phyloP scores from a whole-genome alignment of 2,329 filamentous ascomycete genomes.

The Xylaria sp. region DNA sequence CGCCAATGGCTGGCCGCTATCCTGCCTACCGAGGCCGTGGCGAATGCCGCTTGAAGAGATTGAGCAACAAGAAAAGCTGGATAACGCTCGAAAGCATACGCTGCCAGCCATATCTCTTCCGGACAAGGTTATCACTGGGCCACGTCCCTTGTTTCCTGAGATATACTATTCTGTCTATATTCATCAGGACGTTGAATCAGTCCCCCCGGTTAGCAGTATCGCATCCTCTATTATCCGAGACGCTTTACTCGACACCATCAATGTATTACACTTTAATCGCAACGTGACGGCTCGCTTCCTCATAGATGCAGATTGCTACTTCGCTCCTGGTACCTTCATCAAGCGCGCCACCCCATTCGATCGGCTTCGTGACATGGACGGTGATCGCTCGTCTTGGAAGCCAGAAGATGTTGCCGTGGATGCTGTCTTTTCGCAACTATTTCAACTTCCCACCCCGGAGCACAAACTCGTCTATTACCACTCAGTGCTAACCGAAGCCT shows the following conservation, averaged over 20 bases:
- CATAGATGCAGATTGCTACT: conserved; percentile 95
- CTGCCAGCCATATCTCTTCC: conserved; percentile 81
- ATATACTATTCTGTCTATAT: conserved; percentile 92
- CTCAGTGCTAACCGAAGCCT: conserved; percentile 89
- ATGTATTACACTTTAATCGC: conserved; percentile 90
- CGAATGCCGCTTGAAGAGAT: conserved; percentile 66
- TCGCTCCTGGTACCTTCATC: conserved; percentile 85
- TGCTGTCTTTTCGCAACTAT: conserved; percentile 93
- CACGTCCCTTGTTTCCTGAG: conserved; percentile 84
- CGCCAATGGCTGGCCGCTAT: conserved; percentile 73
- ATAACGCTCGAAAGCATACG: conserved; percentile 70
- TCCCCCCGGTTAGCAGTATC: conserved; percentile 77
- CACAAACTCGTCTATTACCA: conserved; percentile 98
- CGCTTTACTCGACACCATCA: conserved; percentile 88
- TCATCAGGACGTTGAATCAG: conserved; percentile 85
- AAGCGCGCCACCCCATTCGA: conserved; percentile 94
- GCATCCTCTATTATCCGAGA: conserved; percentile 86
- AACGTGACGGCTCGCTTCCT: conserved; percentile 84
- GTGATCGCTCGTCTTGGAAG: conserved; percentile 82
- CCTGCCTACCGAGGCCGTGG: conserved; percentile 71
- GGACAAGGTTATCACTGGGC: conserved; percentile 73
- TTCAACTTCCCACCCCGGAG: conserved; percentile 83
- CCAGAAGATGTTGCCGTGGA: conserved; percentile 98
- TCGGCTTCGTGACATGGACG: conserved; percentile 73
- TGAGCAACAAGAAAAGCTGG: conserved; percentile 64